These are phyloP conservation scores for Clathrospora elynae DNA, from an alignment of 2,329 filamentous ascomycete species.

Conservation along the genomic window DNA sequence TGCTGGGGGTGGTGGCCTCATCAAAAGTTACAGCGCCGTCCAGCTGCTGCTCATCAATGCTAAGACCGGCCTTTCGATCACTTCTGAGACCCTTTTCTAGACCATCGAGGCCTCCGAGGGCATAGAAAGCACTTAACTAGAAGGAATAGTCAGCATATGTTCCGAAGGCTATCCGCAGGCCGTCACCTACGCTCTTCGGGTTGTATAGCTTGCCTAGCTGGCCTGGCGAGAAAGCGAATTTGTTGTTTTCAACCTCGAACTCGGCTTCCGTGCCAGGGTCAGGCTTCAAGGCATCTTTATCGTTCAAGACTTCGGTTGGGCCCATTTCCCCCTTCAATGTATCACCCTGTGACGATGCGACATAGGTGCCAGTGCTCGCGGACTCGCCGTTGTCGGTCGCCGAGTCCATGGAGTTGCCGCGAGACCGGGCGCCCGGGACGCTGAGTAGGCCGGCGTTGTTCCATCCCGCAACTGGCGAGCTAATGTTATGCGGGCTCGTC, in stretches of 20 bases:
- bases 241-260: slow-evolving; percentile 73
- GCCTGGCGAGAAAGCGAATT: slow-evolving; percentile 82
- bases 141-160: not conserved
- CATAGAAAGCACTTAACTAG: slow-evolving; percentile 65
- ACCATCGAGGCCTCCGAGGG: slow-evolving; percentile 72
- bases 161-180: not conserved
- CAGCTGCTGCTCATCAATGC: slow-evolving; percentile 68
- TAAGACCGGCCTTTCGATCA: slow-evolving; percentile 67
- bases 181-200: slow-evolving; percentile 69
- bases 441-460: slow-evolving; percentile 65
- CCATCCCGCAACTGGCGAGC: slow-evolving; percentile 63
- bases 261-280: slow-evolving; percentile 72
- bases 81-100: slow-evolving; percentile 75
- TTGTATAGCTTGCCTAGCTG: slow-evolving; percentile 82
- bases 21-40: slow-evolving; percentile 72
- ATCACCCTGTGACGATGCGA: slow-evolving; percentile 53
- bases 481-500: slow-evolving; percentile 70
- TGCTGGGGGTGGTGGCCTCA: slow-evolving; percentile 56
- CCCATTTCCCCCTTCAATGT: slow-evolving; percentile 49
- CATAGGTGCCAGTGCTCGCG: slow-evolving; percentile 64
- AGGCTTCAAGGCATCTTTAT: slow-evolving; percentile 72
- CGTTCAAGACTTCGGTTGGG: slow-evolving; percentile 63
- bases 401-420: slow-evolving; percentile 70
- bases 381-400: slow-evolving; percentile 60
- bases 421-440: slow-evolving; percentile 66